Evolutionary conservation across 768 basidiomycete genomes (phyloP).

Genomic region (Leccinum ochraceum): DNA sequence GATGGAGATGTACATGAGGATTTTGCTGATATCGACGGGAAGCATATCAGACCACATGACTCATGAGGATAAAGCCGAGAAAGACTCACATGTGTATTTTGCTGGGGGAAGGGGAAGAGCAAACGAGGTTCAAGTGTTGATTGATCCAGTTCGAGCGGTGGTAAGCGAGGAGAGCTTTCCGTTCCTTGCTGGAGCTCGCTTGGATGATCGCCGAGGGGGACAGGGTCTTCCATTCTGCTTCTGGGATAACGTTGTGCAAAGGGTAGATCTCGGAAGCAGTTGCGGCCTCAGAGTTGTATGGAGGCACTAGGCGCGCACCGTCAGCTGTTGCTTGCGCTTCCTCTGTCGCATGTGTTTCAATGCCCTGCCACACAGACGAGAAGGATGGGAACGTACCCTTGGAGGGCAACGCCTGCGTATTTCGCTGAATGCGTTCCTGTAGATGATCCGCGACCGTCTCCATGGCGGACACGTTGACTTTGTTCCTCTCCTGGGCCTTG

Average conservation of each 20-base stretch:
- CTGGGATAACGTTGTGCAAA: too few relatives aligned
- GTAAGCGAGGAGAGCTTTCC: constrained; percentile 59
- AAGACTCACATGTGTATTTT: constrained; percentile 60
- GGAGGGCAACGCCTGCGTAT: constrained; percentile 67
- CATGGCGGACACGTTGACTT: constrained; percentile 88
- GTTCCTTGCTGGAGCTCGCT: constrained; percentile 48
- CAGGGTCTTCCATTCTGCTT: too few relatives aligned
- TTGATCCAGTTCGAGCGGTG: constrained; percentile 70
- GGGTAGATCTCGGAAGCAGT: too few relatives aligned
- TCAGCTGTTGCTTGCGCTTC: constrained; percentile 14
- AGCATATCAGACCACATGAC: too few relatives aligned
- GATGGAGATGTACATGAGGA: too few relatives aligned
- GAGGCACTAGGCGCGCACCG: too few relatives aligned
- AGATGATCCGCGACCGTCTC: constrained; percentile 78
- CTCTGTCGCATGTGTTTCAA: constrained; percentile 42
- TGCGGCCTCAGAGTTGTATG: too few relatives aligned
- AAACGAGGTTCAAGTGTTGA: constrained; percentile 49
- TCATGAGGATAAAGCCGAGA: neutral
- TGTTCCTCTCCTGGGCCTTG: constrained; percentile 83
- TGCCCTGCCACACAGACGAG: neutral
- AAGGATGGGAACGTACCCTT: constrained; percentile 49
- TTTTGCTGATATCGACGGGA: too few relatives aligned
- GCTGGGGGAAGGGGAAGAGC: constrained; percentile 48
- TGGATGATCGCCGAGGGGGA: constrained; percentile 53
- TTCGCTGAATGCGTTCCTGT: constrained; percentile 79